Conservation (phyloP, 2,329 filamentous ascomycete species). For the Talaromyces sp. region DNA sequence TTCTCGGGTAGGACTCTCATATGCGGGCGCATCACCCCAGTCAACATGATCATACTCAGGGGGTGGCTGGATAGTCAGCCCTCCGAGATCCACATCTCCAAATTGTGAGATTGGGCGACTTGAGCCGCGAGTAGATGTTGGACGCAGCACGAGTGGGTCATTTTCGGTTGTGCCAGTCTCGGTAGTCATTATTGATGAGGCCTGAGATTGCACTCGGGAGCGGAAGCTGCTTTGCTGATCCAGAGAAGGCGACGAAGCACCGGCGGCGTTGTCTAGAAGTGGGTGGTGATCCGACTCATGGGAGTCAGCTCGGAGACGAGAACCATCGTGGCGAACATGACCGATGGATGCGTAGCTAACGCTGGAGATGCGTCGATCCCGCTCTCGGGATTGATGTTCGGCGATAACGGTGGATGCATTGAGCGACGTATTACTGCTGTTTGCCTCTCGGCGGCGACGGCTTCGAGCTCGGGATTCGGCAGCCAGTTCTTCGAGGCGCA, state of each 20-base stretch:
- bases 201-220: constrained; percentile 38
- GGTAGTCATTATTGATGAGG: constrained; percentile 39
- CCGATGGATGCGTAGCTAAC: constrained; percentile 53
- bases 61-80: constrained; percentile 39
- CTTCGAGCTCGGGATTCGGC: constrained; percentile 54
- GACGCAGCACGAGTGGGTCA: constrained; percentile 29
- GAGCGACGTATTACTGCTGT: constrained; percentile 38
- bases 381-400: constrained; percentile 48
- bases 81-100: constrained; percentile 43
- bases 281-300: constrained; percentile 52
- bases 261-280: constrained; percentile 43
- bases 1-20: constrained; percentile 31
- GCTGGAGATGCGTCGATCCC: constrained; percentile 50
- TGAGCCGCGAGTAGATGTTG: constrained; percentile 27
- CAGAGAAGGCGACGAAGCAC: constrained; percentile 30
- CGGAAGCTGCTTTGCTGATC: constrained; percentile 27
- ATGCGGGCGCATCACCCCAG: constrained; percentile 49
- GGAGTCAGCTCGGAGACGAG: constrained; percentile 50
- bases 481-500: constrained; percentile 67
- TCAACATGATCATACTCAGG: constrained; percentile 47
- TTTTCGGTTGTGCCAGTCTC: constrained; percentile 33
- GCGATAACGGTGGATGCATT: constrained; percentile 43
- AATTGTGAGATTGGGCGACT: constrained; percentile 21
- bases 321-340: constrained; percentile 53
- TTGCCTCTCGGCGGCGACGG: constrained; percentile 33